Evolutionary conservation across 805 yeast species (phyloP), one percentile per base, ranked within the genome.

Genomic region (Komagataella populi): DNA sequence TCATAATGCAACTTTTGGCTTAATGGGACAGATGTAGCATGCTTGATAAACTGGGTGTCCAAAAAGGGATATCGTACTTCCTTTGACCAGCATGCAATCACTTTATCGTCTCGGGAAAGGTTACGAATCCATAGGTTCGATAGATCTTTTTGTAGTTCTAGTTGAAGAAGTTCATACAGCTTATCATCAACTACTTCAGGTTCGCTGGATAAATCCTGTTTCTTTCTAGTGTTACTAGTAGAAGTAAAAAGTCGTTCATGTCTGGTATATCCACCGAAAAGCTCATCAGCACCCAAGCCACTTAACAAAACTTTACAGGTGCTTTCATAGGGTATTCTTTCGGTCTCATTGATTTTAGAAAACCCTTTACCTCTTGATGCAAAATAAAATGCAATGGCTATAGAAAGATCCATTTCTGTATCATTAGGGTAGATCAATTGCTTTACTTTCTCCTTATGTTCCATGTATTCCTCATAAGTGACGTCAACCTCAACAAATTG

Each of bases 281-380:
- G 67, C 65, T 93, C 99, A 67, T 93, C 99, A 0, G 99, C 99
- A 1, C 99, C 99, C 10, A 93, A 71, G 0, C 99, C 99, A 51
- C 96, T 87, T 43, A 93, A 70, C 6, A 93, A 64, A 0, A 93
- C 96, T 56, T 80, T 77, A 6, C 88, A 76, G 6, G 66, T 62
- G 17, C 89, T 76, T 2, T 60, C 55, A 57, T 81, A 84, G 6
- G 56, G 52, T 2, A 39, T 50, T 47, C 60, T 50, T 17, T 36
- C 46, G 17, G 52, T 18, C 12, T 23, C 52, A 6, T 49, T 46
- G 23, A 16, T 47, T 3, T 20, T 30, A 14, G 43, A 53, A 12
- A 52, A 57, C 0, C 84, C 80, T 6, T 55, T 49, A 6, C 85
- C 86, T 54, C 78, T 71, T 1, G 96, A 76, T 0, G 98, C 97